Evolutionary conservation across 2,329 filamentous ascomycete species (phyloP).

Genomic region (Sordariomycetes sp.): DNA sequence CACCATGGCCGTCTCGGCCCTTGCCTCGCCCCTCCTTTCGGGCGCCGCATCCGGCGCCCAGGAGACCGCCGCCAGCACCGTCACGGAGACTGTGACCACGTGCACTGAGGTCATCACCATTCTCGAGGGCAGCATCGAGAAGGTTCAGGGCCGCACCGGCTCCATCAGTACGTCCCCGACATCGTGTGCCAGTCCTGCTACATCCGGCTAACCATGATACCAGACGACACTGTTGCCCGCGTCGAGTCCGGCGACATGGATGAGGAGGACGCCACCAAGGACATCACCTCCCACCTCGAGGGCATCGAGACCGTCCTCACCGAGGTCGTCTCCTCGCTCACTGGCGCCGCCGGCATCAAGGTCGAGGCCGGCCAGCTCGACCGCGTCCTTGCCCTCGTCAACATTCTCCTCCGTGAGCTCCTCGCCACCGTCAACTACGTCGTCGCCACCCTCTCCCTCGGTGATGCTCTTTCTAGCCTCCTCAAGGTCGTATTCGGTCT

Average conservation of each 20-base stretch:
- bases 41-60: not conserved
- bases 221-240: not conserved
- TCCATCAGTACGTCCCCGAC: not conserved
- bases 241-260: not conserved
- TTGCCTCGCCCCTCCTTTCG: not conserved
- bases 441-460: not conserved
- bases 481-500: not conserved
- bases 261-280: not conserved
- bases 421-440: not conserved
- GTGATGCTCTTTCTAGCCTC: not conserved
- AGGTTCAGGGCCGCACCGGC: not conserved
- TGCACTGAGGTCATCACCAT: not conserved
- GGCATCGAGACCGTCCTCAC: not conserved
- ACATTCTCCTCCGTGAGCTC: not conserved
- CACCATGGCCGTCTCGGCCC: not conserved
- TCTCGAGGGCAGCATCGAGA: not conserved
- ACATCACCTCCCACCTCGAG: not conserved
- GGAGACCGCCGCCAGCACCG: not conserved
- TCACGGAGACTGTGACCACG: not conserved
- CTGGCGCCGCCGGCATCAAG: not conserved
- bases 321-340: not conserved
- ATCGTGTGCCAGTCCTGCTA: not conserved
- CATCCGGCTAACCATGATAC: not conserved
- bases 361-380: not conserved
- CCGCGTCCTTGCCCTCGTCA: not conserved